Percentiles rank a stretch among this genome's conserved stretches.
These are phyloP conservation scores for Globisporangium rhizosaccharum DNA, from an alignment of 352 stramenopile species.

Conservation along the genomic window DNA sequence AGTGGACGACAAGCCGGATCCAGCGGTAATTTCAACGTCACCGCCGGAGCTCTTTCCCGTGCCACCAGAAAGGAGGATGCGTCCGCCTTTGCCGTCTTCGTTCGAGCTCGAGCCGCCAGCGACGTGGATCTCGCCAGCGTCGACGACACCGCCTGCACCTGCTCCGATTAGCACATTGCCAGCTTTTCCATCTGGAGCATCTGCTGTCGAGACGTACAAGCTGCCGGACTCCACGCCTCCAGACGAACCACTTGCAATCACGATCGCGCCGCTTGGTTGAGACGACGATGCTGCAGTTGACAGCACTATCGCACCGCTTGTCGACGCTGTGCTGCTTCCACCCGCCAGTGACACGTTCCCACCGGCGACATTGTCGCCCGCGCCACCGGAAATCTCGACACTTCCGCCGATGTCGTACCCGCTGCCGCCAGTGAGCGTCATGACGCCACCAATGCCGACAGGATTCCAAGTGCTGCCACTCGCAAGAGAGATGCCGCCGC, in stretches of 20 bases:
- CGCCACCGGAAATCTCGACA: conserved; percentile 17
- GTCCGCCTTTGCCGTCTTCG: conserved; percentile 23
- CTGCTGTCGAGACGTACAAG: conserved; percentile 10
- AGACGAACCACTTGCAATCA: conserved; percentile 19
- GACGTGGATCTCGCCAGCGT: conserved; percentile 23
- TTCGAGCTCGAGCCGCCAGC: conserved; percentile 21
- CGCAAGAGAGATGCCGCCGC: conserved; percentile 18
- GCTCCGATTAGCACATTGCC: conserved; percentile 22
- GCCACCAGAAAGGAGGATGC: conserved; percentile 24
- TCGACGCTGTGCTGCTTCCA: conserved; percentile 12
- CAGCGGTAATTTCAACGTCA: conserved; percentile 24
- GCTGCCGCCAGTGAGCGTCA: conserved; percentile 20
- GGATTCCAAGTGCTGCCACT: conserved; percentile 19
- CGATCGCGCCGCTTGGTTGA: conserved; percentile 23
- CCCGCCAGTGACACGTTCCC: conserved; percentile 20
- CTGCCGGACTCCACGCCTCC: conserved; percentile 12
- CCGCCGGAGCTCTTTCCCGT: conserved; percentile 20
- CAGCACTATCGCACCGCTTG: conserved; percentile 25
- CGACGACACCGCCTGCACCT: conserved; percentile 14
- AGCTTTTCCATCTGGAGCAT: conserved; percentile 10
- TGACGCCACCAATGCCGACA: conserved; percentile 11
- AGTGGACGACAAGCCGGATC: conserved; percentile 12
- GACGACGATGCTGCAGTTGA: conserved; percentile 16
- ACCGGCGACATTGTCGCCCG: conserved; percentile 14
- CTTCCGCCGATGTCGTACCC: conserved; percentile 18